Evolutionary conservation across 225 moss, liverwort and hornwort species (phyloP), one percentile per base, ranked within the genome.

Genomic region (Polytrichum commune): DNA sequence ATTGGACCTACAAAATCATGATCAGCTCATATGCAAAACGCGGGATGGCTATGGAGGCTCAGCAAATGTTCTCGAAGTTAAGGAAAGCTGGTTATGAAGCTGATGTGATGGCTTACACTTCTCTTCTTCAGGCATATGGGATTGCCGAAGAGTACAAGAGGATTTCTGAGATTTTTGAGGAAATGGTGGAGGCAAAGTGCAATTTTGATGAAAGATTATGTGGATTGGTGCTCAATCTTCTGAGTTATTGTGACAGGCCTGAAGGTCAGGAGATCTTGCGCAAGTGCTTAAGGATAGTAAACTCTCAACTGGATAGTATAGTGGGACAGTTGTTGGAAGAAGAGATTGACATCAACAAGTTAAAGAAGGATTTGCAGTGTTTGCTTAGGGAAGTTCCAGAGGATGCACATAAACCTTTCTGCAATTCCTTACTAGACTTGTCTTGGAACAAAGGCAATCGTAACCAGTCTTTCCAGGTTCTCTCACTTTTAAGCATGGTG

Each of bases 101-200:
- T 70, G 93, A 96, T 75, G 87, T 96, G 28, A 79, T 93, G 76
- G 88, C 93, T 23, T 93, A 90, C 63, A 93, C 93, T 5, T 89
- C 90, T 65, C 84, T 96, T 29, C 84, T 96, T 23, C 91, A 84
- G 81, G 91, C 88, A 16, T 96, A 91, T 68, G 95, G 95, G 55
- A 84, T 74, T 32, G 71, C 85, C 9, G 90, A 91, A 73, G 85
- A 93, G 28, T 91, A 87, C 70, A 72, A 76, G 65, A 81, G 63
- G 64, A 85, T 91, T 66, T 80, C 77, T 66, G 70, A 84, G 28
- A 85, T 82, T 61, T 82, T 93, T 16, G 65, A 80, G 5, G 76
- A 87, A 28, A 88, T 91, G 91, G 64, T 81, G 71, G 75, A 67
- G 22, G 79, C 71, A 23, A 82, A 81, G 27, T 86, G 83, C 69